These are phyloP conservation scores for Chenopodium formosanum DNA, from an alignment of 148 eudicot genomes.

Conservation along the genomic window DNA sequence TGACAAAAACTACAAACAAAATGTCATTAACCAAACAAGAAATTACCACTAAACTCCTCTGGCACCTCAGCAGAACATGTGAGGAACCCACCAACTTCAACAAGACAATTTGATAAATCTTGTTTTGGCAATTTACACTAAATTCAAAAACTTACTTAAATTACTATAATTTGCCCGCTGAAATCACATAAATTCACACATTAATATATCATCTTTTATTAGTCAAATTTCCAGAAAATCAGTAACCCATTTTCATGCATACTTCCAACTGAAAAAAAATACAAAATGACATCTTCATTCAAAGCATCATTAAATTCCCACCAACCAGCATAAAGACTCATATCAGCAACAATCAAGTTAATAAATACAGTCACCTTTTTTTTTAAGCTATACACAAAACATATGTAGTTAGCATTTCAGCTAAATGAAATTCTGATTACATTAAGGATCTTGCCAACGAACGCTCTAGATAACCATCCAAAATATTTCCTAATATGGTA, in stretches of 20 bases:
- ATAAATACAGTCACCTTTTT: background rate
- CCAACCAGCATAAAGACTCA: slow-evolving; percentile 20
- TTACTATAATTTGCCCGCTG: background rate
- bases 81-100: slow-evolving; percentile 7
- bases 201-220: background rate
- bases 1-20: background rate
- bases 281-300: background rate
- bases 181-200: background rate
- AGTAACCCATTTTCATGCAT: background rate
- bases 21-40: slow-evolving; percentile 12
- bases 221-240: slow-evolving; percentile 1
- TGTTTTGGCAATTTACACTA: background rate
- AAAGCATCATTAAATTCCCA: slow-evolving; percentile 16
- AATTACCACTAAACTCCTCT: background rate
- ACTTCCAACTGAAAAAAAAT: background rate
- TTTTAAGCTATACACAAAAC: background rate
- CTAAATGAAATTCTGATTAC: background rate
- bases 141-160: background rate
- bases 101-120: background rate
- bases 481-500: too few species aligned
- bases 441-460: too few species aligned
- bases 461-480: too few species aligned
- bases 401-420: background rate
- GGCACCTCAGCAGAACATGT: slow-evolving; percentile 4
- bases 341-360: background rate